Evolutionary conservation across 495 filamentous ascomycete genomes (phyloP).

Genomic region (Articulospora tetracladia): DNA sequence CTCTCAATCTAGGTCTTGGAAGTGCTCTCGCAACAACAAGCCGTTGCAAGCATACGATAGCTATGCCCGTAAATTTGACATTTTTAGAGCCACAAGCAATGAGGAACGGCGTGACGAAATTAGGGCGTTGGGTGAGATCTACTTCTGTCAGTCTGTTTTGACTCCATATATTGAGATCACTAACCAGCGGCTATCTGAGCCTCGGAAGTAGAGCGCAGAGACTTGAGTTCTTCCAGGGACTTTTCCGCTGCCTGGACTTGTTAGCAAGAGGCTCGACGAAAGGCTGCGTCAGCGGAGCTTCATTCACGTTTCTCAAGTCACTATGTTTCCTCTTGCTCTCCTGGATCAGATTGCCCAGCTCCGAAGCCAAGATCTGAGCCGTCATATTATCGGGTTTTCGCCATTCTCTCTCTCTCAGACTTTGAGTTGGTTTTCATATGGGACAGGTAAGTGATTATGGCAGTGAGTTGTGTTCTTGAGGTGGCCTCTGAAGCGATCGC

Average conservation of each 20-base stretch:
- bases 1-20: constrained; percentile 67
- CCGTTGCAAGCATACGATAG: constrained; percentile 81
- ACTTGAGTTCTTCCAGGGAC: constrained; percentile 85
- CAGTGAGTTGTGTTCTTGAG: neutral
- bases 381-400: constrained; percentile 64
- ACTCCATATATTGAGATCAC: constrained; percentile 16
- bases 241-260: constrained; percentile 81
- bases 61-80: constrained; percentile 81
- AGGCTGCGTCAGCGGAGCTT: constrained; percentile 3
- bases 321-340: constrained; percentile 92
- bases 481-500: constrained; percentile 1
- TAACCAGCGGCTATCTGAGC: constrained; percentile 80
- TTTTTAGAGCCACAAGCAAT: constrained; percentile 88
- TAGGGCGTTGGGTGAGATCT: constrained; percentile 80
- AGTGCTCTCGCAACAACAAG: constrained; percentile 77
- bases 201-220: constrained; percentile 70
- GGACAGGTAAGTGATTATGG: neutral
- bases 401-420: constrained; percentile 15
- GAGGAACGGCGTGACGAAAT: constrained; percentile 88
- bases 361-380: constrained; percentile 81
- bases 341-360: constrained; percentile 88
- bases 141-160: constrained; percentile 3
- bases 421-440: neutral
- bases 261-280: constrained; percentile 4
- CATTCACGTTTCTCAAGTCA: constrained; percentile 77